Conservation (phyloP, 2,329 filamentous ascomycete species). For the Trichoderma atroviride region DNA sequence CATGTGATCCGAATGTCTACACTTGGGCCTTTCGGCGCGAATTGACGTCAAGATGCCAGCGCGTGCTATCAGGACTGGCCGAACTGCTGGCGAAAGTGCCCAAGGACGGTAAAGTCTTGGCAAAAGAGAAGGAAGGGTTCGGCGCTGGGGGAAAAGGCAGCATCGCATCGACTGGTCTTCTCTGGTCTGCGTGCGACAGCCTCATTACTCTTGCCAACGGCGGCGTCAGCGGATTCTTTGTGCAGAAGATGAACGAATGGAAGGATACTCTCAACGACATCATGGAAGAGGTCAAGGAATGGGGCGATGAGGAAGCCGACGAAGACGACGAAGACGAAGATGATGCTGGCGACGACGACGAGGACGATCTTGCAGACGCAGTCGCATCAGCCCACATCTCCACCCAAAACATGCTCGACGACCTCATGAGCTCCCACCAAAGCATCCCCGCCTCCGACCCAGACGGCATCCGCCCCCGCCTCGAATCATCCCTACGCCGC, state of each 20-base stretch:
- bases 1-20: constrained; percentile 64
- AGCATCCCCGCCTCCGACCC: constrained; percentile 67
- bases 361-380: constrained; percentile 34
- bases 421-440: constrained; percentile 64
- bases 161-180: constrained; percentile 69
- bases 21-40: constrained; percentile 66
- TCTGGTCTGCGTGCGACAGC: constrained; percentile 84
- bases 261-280: constrained; percentile 78
- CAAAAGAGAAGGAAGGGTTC: constrained; percentile 33
- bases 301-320: constrained; percentile 72
- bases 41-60: constrained; percentile 59
- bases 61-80: constrained; percentile 64
- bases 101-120: constrained; percentile 57
- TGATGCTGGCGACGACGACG: constrained; percentile 41
- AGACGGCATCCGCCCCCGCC: constrained; percentile 63
- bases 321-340: constrained; percentile 48
- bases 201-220: constrained; percentile 64
- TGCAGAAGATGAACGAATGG: constrained; percentile 73
- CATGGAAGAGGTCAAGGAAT: constrained; percentile 83
- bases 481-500: constrained; percentile 65
- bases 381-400: constrained; percentile 39
- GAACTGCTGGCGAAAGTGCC: constrained; percentile 64
- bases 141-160: constrained; percentile 53
- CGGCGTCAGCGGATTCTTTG: constrained; percentile 71
- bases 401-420: constrained; percentile 64